Conservation (phyloP, 2,329 filamentous ascomycete species). For the Xylariaceae sp. region DNA sequence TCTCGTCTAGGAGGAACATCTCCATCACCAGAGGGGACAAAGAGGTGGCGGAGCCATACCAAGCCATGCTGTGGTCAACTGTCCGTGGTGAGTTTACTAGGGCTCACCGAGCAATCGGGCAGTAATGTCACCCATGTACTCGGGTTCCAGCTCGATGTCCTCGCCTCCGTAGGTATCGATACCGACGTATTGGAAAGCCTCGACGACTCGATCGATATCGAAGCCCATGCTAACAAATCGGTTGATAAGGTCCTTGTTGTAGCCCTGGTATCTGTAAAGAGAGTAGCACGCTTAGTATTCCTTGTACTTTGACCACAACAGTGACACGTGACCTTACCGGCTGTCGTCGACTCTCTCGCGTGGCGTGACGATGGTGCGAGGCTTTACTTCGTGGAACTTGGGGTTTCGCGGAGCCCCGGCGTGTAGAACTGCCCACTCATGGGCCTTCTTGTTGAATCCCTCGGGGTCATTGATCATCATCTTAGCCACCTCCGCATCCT, state of each 20-base stretch:
- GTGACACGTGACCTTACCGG: slow-evolving; percentile 26
- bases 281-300: slow-evolving; percentile 10
- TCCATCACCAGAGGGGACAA: neutral
- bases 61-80: neutral
- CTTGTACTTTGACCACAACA: neutral
- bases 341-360: slow-evolving; percentile 50
- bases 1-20: neutral
- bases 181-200: slow-evolving; percentile 74
- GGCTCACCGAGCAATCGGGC: slow-evolving; percentile 75
- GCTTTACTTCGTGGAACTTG: slow-evolving; percentile 25
- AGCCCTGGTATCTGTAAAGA: slow-evolving; percentile 68
- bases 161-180: slow-evolving; percentile 73
- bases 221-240: slow-evolving; percentile 90
- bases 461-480: slow-evolving; percentile 80
- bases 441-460: slow-evolving; percentile 73
- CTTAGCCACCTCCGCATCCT: slow-evolving; percentile 89
- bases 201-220: slow-evolving; percentile 76
- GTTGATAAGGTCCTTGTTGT: slow-evolving; percentile 77
- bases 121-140: slow-evolving; percentile 85
- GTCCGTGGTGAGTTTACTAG: neutral
- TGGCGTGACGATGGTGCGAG: slow-evolving; percentile 36
- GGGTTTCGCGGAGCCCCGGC: slow-evolving; percentile 62
- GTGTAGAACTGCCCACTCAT: slow-evolving; percentile 83
- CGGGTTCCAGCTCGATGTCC: slow-evolving; percentile 83
- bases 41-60: neutral